Evolutionary conservation across 2,329 filamentous ascomycete species (phyloP), one percentile per base, ranked within the genome.

Genomic region (Colletotrichum sp.): DNA sequence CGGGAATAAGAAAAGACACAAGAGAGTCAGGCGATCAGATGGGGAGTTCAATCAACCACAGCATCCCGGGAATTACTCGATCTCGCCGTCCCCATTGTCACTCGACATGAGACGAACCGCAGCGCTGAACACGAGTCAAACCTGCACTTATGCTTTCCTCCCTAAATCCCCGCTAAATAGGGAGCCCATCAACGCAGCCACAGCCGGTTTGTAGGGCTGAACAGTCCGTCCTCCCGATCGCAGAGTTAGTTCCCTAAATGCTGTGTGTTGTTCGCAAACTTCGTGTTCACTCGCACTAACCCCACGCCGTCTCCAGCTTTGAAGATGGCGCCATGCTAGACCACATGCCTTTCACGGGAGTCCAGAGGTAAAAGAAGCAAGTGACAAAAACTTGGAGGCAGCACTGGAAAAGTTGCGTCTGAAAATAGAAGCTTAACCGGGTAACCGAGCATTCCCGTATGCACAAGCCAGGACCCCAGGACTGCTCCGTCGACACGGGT

Each of bases 251-350:
- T 21, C n/a, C 0, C n/a, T 5, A 3, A n/a, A n/a, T 12, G 2
- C 0, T n/a, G 18, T n/a, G 0, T 49, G 0, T 52, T 21, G 0
- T 3, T 1, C 3, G 44, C 44, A 0, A 52, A 21, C n/a, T 13
- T 52, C 44, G 44, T 52, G 44, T 21, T 52, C 44, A 3, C 10
- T 52, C 44, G 44, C 44, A 52, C 44, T 13, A 21, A 21, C 6
- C n/a, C 44, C 10, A 8, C n/a, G 44, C 44, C 44, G 44, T 52
- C n/a, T 6, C 8, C 65, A 28, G 44, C 26, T 28, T 55, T 1
- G 9, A 2, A n/a, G 16, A n/a, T 21, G n/a, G 44, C 44, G 44
- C 12, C 10, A 13, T 52, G 44, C n/a, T 3, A 16, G 6, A 28
- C 18, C 5, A 1, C 18, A 3, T 49, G 39, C 39, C 39, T n/a